These are phyloP conservation scores for Caloboletus inedulis DNA, from an alignment of 1,284 basidiomycete genomes.

Conservation along the genomic window DNA sequence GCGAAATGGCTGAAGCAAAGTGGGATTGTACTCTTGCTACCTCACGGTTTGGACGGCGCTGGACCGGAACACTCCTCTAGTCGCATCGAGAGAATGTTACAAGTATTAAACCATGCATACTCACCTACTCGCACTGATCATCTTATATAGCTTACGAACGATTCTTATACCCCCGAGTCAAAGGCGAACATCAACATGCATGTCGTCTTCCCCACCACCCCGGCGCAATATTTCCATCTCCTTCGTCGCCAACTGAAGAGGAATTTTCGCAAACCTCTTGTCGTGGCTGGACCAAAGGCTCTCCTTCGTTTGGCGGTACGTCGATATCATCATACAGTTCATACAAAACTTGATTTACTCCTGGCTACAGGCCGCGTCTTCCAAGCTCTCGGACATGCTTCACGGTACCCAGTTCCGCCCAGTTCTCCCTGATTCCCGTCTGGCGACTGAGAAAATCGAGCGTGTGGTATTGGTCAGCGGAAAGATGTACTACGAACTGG, in stretches of 20 bases:
- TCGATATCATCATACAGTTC: constrained; percentile 6
- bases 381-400: constrained; percentile 63
- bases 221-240: constrained; percentile 88
- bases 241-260: constrained; percentile 78
- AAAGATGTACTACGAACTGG: constrained; percentile 85
- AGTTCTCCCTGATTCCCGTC: constrained; percentile 56
- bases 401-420: constrained; percentile 66
- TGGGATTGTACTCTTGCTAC: constrained; percentile 81
- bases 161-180: constrained; percentile 46
- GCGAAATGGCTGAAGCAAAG: constrained; percentile 95
- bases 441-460: constrained; percentile 39
- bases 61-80: constrained; percentile 90
- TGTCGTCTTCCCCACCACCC: constrained; percentile 81
- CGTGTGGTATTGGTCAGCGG: constrained; percentile 68
- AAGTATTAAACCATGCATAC: constrained; percentile 42
- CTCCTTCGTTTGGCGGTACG: constrained; percentile 75
- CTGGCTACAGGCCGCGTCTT: constrained; percentile 68
- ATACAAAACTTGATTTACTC: neutral
- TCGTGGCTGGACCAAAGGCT: constrained; percentile 82
- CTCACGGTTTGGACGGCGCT: constrained; percentile 85
- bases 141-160: constrained; percentile 61
- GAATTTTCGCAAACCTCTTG: constrained; percentile 81
- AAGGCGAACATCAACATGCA: constrained; percentile 71
- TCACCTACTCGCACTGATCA: neutral
- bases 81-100: constrained; percentile 82